Conservation (phyloP, 2,329 filamentous ascomycete genomes). For the Neophaeococcomyces aloes region DNA sequence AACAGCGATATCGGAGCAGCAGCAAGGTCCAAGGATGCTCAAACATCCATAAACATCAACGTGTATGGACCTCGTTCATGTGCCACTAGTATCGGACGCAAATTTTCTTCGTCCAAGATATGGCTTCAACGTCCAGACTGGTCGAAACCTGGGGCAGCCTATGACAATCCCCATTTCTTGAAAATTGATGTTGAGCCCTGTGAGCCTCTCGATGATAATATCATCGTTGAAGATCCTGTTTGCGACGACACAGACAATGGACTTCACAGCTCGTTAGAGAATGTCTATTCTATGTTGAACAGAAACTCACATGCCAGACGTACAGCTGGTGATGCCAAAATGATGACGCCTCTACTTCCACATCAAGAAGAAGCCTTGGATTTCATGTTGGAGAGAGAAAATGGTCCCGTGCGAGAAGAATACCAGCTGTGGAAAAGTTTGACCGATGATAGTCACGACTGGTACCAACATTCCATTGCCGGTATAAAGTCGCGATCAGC, state of each 20-base stretch:
- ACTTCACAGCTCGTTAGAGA: conserved; percentile 8
- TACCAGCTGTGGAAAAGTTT: conserved; percentile 24
- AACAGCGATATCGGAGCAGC: conserved; percentile 8
- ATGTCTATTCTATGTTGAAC: conserved; percentile 12
- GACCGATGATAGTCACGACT: conserved; percentile 18
- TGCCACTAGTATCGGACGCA: neutral
- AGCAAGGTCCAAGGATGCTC: conserved; percentile 9
- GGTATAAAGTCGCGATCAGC: conserved; percentile 21
- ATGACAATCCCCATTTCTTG: conserved; percentile 15
- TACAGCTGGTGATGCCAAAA: conserved; percentile 6
- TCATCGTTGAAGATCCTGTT: neutral
- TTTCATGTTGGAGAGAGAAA: conserved; percentile 17
- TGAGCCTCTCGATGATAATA: neutral
- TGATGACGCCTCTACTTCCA: conserved; percentile 6
- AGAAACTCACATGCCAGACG: conserved; percentile 8
- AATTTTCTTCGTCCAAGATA: conserved; percentile 10
- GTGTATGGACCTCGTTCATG: conserved; percentile 9
- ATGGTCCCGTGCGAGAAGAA: conserved; percentile 23
- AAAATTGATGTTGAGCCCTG: neutral
- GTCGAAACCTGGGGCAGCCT: conserved; percentile 6
- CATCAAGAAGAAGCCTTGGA: conserved; percentile 15
- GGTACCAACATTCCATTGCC: conserved; percentile 33
- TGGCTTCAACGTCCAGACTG: conserved; percentile 14
- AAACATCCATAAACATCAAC: conserved; percentile 14
- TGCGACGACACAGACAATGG: neutral